Base-by-base conservation (phyloP, 345 rosid genomes). In the Ailanthus altissimus region DNA sequence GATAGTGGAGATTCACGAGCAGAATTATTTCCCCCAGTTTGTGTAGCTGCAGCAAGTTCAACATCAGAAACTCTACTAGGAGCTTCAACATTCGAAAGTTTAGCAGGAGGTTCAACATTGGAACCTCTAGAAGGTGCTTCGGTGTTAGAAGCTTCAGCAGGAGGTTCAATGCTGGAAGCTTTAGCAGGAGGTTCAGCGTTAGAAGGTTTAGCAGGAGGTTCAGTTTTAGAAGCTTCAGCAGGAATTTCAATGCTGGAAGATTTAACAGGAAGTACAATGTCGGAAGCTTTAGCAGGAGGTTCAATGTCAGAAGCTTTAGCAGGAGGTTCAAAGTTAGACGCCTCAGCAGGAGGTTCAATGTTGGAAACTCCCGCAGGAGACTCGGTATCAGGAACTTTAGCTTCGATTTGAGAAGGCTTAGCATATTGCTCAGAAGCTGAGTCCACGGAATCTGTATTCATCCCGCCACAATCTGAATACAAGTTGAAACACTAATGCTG, bases 381-480 rank as follows among this genome's bases (percentile, higher is more conserved):
- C 40, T 28, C 15, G 11, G 9, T 61, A 38, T 28, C 40, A 4
- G 84, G 83, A 73, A 83, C 68, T n/a, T 43, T 59, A 45, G 70
- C 59, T 76, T 11, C 18, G 66, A 8, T 8, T 18, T 45, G 43
- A 28, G 69, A 61, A 75, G 50, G 16, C 16, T 53, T 62, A n/a
- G 43, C 81, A 32, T 9, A 21, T 8, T 18, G 81, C 45, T 83
- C 81, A 63, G 88, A 74, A 15, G 84, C 73, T 43, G 90, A 75
- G 25, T 78, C 84, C 65, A 57, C 71, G 45, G 89, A 79, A 72
- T 78, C 83, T 10, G 84, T 77, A 42, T 88, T 89, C 97, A 92
- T 92, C 61, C 32, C 42, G 46, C 67, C 56, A 57, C 67, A 28
- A 61, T 54, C 8, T 3, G 23, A 56, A 47, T 26, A 67, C 51